Conservation (phyloP, 2,329 filamentous ascomycete species). For the Penicillium polonicum region DNA sequence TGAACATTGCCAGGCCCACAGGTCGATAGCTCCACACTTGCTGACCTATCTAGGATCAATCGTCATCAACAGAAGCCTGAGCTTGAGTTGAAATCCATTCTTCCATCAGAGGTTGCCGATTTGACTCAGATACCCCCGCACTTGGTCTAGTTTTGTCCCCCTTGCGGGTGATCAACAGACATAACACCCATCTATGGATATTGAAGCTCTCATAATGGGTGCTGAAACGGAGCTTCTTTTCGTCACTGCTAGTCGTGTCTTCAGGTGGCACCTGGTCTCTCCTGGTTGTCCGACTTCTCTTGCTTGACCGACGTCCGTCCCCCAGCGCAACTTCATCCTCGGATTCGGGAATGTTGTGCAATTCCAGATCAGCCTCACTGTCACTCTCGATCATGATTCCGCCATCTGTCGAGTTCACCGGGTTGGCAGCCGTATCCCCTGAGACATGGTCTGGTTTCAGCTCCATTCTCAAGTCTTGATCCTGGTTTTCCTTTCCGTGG, state of each 20-base stretch:
- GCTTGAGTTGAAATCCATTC: constrained; percentile 82
- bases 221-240: constrained; percentile 85
- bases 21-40: not conserved
- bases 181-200: constrained; percentile 90
- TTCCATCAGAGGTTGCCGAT: constrained; percentile 69
- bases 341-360: constrained; percentile 59
- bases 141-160: constrained; percentile 46
- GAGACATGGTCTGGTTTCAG: constrained; percentile 28
- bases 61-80: constrained; percentile 41
- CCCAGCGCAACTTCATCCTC: constrained; percentile 27
- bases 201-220: constrained; percentile 93
- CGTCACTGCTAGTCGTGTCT: constrained; percentile 57
- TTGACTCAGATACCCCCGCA: constrained; percentile 39
- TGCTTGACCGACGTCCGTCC: not conserved
- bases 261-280: not conserved
- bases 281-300: not conserved
- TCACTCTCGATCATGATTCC: constrained; percentile 59
- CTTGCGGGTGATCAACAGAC: constrained; percentile 79
- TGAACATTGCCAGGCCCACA: not conserved
- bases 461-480: not conserved
- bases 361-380: constrained; percentile 49
- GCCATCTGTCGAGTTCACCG: constrained; percentile 29
- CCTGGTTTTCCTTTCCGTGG: constrained; percentile 47
- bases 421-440: not conserved
- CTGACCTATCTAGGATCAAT: constrained; percentile 21